Base-by-base conservation (phyloP, 2,329 filamentous ascomycete species). In the Fusarium succisae region DNA sequence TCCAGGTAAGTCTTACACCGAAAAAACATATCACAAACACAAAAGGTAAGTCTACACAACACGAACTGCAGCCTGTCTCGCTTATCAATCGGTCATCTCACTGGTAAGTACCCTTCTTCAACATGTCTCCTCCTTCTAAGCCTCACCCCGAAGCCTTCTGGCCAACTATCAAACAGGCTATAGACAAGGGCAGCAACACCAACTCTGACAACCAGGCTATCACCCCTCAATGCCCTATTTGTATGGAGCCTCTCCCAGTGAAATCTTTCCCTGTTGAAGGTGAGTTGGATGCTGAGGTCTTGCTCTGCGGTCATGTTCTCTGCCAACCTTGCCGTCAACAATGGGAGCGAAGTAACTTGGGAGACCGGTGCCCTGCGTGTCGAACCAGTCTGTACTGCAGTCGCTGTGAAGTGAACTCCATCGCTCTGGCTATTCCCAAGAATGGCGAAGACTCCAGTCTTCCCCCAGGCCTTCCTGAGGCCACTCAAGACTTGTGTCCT, bases 291-390 rank as follows among this genome's bases (percentile, higher is more conserved):
- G 63, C 66, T 18, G 38, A 66, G 22, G 12, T 78, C 17, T 51
- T 76, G 8, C 35, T 65, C 22, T 80, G 78, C 56, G 78, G 78
- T 0, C 78, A 80, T 58, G 56, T 77, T 22, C 60, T 79, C 22
- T 80, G 78, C 35, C 18, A 39, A 3, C 2, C 20, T 6, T 80
- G 75, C n/a, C 48, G 69, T 6, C 4, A 18, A 17, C 14, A n/a
- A 13, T 41, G 26, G 10, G 24, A 55, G 20, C 14, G 17, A 6
- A 30, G 22, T 2, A 3, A 22, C 3, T 8, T n/a, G 8, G 4
- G 20, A 6, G 15, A 1, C 14, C 30, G 32, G 32, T 78, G 76
- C n/a, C 76, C 76, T 28, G 24, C 56, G 15, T 78, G 76, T 26
- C 73, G 75, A 4, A 15, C 58, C 4, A 0, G 9, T 7, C 47